Percentiles rank a stretch among this genome's conserved stretches.
phyloP scores from a whole-genome alignment of 2,329 filamentous ascomycete genomes.

The Whalleya microplaca region DNA sequence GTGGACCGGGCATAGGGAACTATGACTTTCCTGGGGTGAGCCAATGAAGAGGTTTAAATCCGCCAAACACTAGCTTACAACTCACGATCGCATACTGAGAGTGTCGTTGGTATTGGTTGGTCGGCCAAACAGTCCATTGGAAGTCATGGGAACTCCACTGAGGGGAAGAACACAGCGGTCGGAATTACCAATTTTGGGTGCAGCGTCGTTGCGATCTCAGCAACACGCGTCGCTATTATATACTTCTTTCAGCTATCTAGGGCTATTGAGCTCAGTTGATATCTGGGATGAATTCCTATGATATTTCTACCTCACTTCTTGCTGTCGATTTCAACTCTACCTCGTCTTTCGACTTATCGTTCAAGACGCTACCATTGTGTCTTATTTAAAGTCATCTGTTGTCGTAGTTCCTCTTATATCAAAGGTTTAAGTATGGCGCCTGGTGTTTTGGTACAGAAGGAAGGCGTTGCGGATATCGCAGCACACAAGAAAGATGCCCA shows the following conservation, averaged over 20 bases:
- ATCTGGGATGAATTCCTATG: neutral
- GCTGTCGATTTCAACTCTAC: neutral
- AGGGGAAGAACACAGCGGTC: neutral
- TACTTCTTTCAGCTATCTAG: neutral
- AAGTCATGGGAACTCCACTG: neutral
- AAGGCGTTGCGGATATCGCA: neutral
- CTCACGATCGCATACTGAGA: neutral
- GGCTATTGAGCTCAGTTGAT: neutral
- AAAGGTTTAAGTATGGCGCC: neutral
- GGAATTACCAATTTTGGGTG: neutral
- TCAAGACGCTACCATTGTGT: neutral
- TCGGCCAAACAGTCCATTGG: neutral
- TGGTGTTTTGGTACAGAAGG: neutral
- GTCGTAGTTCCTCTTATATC: neutral
- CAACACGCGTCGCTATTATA: neutral
- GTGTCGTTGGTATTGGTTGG: neutral
- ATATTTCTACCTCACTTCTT: neutral
- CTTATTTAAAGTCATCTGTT: neutral
- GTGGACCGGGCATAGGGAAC: neutral
- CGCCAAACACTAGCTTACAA: neutral
- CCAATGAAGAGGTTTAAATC: too few species aligned
- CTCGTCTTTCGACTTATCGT: neutral
- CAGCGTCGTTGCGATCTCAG: neutral
- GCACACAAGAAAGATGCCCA: neutral
- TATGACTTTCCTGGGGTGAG: too few species aligned